Base-by-base conservation (phyloP, 352 stramenopile genomes). In the Plasmopara halstedii region DNA sequence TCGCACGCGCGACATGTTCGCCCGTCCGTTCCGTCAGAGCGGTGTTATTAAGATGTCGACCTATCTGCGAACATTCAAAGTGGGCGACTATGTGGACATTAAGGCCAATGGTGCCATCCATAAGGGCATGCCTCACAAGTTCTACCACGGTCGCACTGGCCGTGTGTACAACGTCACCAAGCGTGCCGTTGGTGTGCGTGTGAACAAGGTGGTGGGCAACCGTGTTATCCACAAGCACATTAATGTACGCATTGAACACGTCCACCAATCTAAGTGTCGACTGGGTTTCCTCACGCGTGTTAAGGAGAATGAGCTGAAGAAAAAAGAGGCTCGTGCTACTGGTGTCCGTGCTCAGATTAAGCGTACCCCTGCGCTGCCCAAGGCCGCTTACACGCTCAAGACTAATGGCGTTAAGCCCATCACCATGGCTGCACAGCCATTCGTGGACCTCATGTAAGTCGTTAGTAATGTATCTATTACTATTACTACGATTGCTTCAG, bases 51-150 rank as follows among this genome's bases (percentile, higher is more conserved):
- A 96, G 67, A 88, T 98, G 56, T 97, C 91, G 54, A 97, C 95
- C 70, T 98, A 98, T 82, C 69, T 99, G 64, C 88, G 95, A 61
- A 98, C 83, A 36, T 98, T 99, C 79, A 99, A 99, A 90, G 92
- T 99, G 47, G 97, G 96, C 44, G 97, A 99, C 83, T 99, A 98
- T 80, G 97, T 99, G n/a, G 97, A 99, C 74, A 98, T 99, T 78
- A 99, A 99, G 75, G 96, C 94, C 51, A 97, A 99, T 84, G 94
- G 90, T 52, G 94, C 94, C 56, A 88, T 99, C 62, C 97, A 99
- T 81, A 99, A 99, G 89, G 97, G 97, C 80, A 99, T 99, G 97
- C 97, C 97, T 37, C 95, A 99, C 95, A 99, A 99, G 90, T 95
- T 95, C 82, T 99, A 99, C 89, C 97, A 99, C 80, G 97, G 97